Evolutionary conservation across 2,329 filamentous ascomycete species (phyloP).

Genomic region (Fusarium nelsonii): DNA sequence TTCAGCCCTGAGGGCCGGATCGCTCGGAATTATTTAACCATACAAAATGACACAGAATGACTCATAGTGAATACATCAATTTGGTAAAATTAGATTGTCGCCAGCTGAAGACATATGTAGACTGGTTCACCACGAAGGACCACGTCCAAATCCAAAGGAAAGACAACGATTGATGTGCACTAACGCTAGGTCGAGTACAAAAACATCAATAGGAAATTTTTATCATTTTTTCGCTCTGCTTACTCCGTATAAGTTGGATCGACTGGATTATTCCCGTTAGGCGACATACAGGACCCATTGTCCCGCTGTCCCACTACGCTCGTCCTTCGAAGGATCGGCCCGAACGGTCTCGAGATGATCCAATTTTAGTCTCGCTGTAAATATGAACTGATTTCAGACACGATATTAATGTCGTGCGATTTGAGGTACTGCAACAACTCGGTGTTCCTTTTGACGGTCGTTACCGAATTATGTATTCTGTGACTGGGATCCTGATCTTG

Average conservation of each 20-base stretch:
- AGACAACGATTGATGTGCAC: no score
- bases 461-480: background rate
- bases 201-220: background rate
- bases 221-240: background rate
- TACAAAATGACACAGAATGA: no score
- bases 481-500: background rate
- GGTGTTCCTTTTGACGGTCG: fast-evolving
- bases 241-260: background rate
- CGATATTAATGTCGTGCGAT: fast-evolving
- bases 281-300: no score
- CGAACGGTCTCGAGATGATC: background rate
- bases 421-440: no score
- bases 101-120: no score
- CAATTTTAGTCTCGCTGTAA: background rate
- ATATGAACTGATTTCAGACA: background rate
- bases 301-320: background rate
- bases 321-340: background rate
- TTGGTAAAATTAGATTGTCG: no score
- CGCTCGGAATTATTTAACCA: no score
- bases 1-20: no score
- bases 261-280: background rate
- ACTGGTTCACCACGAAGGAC: no score
- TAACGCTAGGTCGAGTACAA: background rate
- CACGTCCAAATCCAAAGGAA: no score
- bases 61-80: no score